Evolutionary conservation across 192 early-diverging fungal species (phyloP).

Genomic region (Umbelopsis sp.): DNA sequence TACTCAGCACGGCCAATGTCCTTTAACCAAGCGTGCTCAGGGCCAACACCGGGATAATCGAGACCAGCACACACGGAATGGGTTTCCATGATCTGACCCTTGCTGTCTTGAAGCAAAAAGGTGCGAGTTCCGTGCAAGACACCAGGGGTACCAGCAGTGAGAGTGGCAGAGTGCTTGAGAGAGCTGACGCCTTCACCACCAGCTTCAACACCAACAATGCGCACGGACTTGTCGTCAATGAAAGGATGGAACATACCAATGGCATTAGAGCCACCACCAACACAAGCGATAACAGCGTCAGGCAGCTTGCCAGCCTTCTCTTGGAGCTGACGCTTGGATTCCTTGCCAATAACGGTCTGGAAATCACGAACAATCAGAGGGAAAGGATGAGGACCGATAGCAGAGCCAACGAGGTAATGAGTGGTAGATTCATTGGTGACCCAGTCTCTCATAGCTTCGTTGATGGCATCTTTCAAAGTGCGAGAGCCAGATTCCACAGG

Average conservation of each 20-base stretch:
- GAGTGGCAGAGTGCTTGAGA: slow-evolving; percentile 86
- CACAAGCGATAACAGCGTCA: slow-evolving; percentile 93
- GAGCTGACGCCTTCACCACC: slow-evolving; percentile 92
- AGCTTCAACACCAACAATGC: slow-evolving; percentile 93
- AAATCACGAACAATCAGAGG: slow-evolving; percentile 96
- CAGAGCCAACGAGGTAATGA: slow-evolving; percentile 96
- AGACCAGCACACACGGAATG: slow-evolving; percentile 95
- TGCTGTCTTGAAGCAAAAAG: slow-evolving; percentile 90
- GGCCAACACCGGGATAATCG: slow-evolving; percentile 98
- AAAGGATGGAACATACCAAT: slow-evolving; percentile 99
- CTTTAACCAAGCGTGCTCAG: slow-evolving; percentile 93
- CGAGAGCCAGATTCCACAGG: slow-evolving; percentile 74
- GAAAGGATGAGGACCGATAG: slow-evolving; percentile 98
- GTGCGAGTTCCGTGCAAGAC: slow-evolving; percentile 97
- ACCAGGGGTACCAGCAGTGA: slow-evolving; percentile 82
- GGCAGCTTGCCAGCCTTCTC: slow-evolving; percentile 84
- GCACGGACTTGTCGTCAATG: slow-evolving; percentile 80
- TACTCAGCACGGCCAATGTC: slow-evolving; percentile 86
- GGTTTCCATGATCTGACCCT: slow-evolving; percentile 97
- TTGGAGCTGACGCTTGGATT: slow-evolving; percentile 85
- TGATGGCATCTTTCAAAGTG: slow-evolving; percentile 98
- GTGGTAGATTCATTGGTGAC: slow-evolving; percentile 93
- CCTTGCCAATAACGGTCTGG: slow-evolving; percentile 95
- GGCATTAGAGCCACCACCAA: slow-evolving; percentile 96
- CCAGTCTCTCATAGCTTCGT: slow-evolving; percentile 99